phyloP scores from a whole-genome alignment of 2,329 filamentous ascomycete species.

The Annulohypoxylon truncatum region DNA sequence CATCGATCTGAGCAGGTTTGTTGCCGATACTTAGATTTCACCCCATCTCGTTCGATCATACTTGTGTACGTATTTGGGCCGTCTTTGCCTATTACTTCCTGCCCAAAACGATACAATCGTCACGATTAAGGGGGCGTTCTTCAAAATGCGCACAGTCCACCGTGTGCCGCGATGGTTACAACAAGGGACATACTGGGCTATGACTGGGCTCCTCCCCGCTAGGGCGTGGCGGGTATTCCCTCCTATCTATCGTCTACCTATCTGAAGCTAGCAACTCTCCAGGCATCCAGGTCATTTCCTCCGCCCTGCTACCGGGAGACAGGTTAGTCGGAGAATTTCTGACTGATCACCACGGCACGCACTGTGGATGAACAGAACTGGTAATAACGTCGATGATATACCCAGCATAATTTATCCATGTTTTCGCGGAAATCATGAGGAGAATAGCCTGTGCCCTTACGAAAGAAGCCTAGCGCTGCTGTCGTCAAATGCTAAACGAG shows the following conservation, averaged over 20 bases:
- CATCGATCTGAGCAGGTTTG: neutral
- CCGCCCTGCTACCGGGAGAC: conserved; percentile 18
- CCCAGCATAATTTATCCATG: conserved; percentile 8
- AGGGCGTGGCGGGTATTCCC: conserved; percentile 19
- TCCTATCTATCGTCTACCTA: neutral
- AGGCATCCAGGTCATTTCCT: conserved; percentile 6
- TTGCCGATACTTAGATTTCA: conserved; percentile 1
- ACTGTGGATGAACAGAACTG: conserved; percentile 12
- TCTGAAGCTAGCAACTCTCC: neutral
- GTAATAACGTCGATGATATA: conserved; percentile 15
- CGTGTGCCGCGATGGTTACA: conserved; percentile 21
- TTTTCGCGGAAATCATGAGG: neutral
- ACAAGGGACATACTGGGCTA: conserved; percentile 1
- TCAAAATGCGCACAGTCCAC: conserved; percentile 14
- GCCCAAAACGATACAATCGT: neutral
- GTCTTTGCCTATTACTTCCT: neutral
- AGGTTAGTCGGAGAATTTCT: conserved; percentile 35
- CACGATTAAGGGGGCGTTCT: neutral
- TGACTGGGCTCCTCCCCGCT: conserved; percentile 7
- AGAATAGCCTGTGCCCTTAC: conserved; percentile 3
- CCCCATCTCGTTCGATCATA: neutral
- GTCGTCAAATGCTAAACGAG: conserved; percentile 10
- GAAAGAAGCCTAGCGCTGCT: conserved; percentile 19
- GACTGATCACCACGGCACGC: conserved; percentile 27
- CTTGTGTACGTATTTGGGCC: neutral